A percentile compares a stretch with the other conserved stretches of the same genome.
phyloP scores from a whole-genome alignment of 106 monocot genomes.

The Vanilla planifolia region DNA sequence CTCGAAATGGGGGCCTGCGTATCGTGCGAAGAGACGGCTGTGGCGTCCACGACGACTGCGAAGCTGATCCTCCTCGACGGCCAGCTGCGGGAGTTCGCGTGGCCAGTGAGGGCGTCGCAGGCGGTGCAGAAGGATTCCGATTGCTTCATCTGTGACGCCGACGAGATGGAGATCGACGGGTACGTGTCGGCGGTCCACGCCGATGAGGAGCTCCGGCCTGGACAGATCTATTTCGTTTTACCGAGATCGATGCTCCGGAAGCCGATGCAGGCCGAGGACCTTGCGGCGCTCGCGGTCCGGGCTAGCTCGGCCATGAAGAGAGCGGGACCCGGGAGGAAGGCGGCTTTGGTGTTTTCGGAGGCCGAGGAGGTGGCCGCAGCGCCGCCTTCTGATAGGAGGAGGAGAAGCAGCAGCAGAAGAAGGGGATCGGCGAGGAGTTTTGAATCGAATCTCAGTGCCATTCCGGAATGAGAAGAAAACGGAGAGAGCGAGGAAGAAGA shows the following conservation, averaged over 20 bases:
- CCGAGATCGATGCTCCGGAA: slow-evolving; percentile 29
- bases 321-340: not conserved
- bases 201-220: slow-evolving; percentile 21
- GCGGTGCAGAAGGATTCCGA: slow-evolving; percentile 13
- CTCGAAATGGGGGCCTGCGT: slow-evolving; percentile 17
- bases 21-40: slow-evolving; percentile 9
- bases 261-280: slow-evolving; percentile 23
- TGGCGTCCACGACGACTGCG: slow-evolving; percentile 10
- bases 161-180: slow-evolving; percentile 39
- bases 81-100: slow-evolving; percentile 16
- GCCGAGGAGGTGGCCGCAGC: not conserved
- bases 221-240: slow-evolving; percentile 37
- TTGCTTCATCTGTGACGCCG: slow-evolving; percentile 32
- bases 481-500: too few relatives aligned
- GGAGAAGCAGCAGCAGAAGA: slow-evolving; percentile 8
- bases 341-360: slow-evolving; percentile 21
- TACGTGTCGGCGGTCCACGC: slow-evolving; percentile 12
- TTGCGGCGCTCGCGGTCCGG: slow-evolving; percentile 31
- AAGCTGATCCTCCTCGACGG: slow-evolving; percentile 23
- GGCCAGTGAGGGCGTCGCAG: slow-evolving; percentile 17
- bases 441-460: slow-evolving; percentile 23
- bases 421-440: slow-evolving; percentile 22
- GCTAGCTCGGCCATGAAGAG: slow-evolving; percentile 25
- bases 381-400: not conserved
- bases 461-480: slow-evolving; percentile 26